Evolutionary conservation across 2,329 filamentous ascomycete genomes (phyloP), one percentile per base, ranked within the genome.

Genomic region (Colletotrichum sp.): DNA sequence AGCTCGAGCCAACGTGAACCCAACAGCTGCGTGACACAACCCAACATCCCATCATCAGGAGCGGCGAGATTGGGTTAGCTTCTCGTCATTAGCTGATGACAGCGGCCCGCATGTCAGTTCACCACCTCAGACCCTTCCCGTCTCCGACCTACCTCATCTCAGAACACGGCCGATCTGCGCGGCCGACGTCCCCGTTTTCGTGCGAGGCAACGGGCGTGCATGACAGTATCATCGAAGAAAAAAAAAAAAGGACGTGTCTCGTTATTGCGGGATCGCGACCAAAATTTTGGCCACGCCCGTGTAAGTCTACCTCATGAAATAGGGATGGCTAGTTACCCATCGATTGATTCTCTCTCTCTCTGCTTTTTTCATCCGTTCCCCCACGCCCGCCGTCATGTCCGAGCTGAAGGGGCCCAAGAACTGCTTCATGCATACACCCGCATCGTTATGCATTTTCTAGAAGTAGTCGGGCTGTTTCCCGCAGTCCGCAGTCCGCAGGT

Each of bases 381-480:
- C 73, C 24, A 44, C 64, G 64, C 64, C 59, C 30, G 72, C 69
- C 36, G 26, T 75, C 63, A 71, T 34, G 57, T 76, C 70, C 62
- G 73, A 76, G 73, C 73, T 63, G 44, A 39, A 76, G 39, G 52
- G 73, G 73, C 64, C 73, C 73, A 73, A 68, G 73, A 65, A 21
- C 64, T 72, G 28, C 63, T 64, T 62, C 73, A 76, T 69, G 73
- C 73, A 68, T 59, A 34, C 28, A 55, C 70, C 60, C 73, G 65
- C 64, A 63, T 32, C 57, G 21, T 73, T 26, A 65, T 76, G 70
- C 70, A 57, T 30, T 39, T 68, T 76, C 59, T 76, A 71, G 72
- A 75, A 71, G 21, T 21, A 44, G 16, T 76, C 57, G 73, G 60
- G n/a, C 18, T 70, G 63, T 32, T 52, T 49, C 34, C 68, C 68